Percentiles rank a stretch among this genome's conserved stretches.
These are phyloP conservation scores for Miscanthus lutarioriparius DNA, from an alignment of 176 grass and related monocot species.

Conservation along the genomic window DNA sequence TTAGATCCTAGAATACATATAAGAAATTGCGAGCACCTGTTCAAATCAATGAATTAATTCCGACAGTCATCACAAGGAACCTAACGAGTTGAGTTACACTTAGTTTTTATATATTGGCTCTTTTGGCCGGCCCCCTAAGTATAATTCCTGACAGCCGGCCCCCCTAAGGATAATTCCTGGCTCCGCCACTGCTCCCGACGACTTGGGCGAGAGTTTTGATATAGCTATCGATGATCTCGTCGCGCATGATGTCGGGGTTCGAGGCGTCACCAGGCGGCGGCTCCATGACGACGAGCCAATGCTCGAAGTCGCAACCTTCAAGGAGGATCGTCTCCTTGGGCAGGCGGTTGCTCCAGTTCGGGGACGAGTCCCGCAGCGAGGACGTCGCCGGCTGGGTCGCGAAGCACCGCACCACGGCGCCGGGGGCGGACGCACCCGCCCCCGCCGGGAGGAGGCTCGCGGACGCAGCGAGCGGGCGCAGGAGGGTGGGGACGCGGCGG, in stretches of 20 bases:
- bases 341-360: constrained; percentile 75
- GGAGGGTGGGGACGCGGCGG: not conserved
- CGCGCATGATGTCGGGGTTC: constrained; percentile 56
- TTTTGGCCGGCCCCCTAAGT: no score
- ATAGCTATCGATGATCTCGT: constrained; percentile 85
- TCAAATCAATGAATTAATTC: no score
- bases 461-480: constrained; percentile 27
- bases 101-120: no score
- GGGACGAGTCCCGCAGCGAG: constrained; percentile 63
- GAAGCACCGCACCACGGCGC: constrained; percentile 21
- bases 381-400: constrained; percentile 61
- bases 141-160: no score
- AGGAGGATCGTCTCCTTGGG: constrained; percentile 83
- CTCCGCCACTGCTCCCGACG: no score
- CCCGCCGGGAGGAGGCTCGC: not conserved
- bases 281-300: constrained; percentile 89
- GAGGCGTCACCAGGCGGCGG: constrained; percentile 44
- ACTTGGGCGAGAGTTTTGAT: constrained; percentile 79
- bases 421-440: not conserved
- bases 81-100: no score
- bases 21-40: no score
- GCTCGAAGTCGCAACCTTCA: constrained; percentile 93
- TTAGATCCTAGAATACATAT: no score
- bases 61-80: no score
- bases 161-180: no score